Base-by-base conservation (phyloP, 2,329 filamentous ascomycete species). In the Pseudogymnoascus sp. region DNA sequence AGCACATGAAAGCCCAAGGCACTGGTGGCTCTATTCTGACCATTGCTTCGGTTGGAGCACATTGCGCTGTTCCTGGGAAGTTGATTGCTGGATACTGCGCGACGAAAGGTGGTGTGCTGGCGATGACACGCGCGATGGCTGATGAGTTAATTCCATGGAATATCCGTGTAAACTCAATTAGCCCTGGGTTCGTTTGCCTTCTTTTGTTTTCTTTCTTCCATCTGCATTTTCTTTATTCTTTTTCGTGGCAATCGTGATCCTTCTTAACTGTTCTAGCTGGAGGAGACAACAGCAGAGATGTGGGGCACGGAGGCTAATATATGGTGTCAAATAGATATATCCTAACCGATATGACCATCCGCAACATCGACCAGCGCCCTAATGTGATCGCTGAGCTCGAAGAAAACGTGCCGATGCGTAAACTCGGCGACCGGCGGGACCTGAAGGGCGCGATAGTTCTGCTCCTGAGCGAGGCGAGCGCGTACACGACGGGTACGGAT, bases 21-120 rank as follows among this genome's bases (percentile, higher is more conserved):
- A 78, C 76, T 23, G 64, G 19, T 0, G 70, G 70, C 0, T 66
- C 70, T 0, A 74, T 76, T 7, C 70, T 76, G 23, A 75, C 75
- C 50, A 77, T 82, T 28, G 76, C 80, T 26, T 83, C 79, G 60
- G 80, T 80, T 36, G 77, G 80, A 33, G 82, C 81, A 2, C 68
- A 78, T n/a, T 74, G 76, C 65, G 4, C 60, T 9, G 44, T 61
- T 17, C 67, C 5, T 69, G 71, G 31, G 68, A 36, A 36, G 33
- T 15, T 36, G 33, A 69, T 44, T 65, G 36, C 73, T 13, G 71
- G 67, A 0, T 76, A 76, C 47, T 69, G 68, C 9, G 74, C 73
- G 1, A 72, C 70, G 3, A 80, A 80, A 66, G 78, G 76, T 65
- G 78, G 72, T 1, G 66, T 80, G 3, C 70, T 79, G 5, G 78